Conservation (phyloP, 768 basidiomycete genomes). For the Ephemerocybe angulata region DNA sequence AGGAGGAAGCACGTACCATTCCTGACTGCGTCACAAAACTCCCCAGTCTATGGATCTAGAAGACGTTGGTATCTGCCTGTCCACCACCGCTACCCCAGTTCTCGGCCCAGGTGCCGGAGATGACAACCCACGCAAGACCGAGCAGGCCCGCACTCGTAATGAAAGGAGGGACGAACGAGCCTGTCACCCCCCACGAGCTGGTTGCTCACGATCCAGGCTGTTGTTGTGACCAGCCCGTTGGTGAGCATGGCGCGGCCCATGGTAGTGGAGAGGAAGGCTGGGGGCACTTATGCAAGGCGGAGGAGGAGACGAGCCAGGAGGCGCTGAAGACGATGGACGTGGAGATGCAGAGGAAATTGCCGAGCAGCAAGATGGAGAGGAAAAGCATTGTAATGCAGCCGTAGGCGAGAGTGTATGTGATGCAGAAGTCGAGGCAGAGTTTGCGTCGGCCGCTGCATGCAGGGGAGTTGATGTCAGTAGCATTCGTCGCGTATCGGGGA, state of each 20-base stretch:
- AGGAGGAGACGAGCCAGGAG: constrained; percentile 71
- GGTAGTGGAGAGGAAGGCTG: constrained; percentile 59
- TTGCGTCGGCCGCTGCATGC: constrained; percentile 58
- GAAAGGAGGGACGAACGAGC: constrained; percentile 61
- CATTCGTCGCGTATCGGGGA: not conserved
- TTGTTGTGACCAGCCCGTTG: constrained; percentile 69
- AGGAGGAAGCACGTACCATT: constrained; percentile 33
- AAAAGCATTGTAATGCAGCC: constrained; percentile 52
- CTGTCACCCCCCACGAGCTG: constrained; percentile 51
- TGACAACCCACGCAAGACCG: constrained; percentile 51
- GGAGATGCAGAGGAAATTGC: constrained; percentile 64
- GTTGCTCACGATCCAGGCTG: constrained; percentile 67
- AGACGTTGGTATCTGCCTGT: constrained; percentile 31
- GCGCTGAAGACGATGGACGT: constrained; percentile 74
- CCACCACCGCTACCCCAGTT: constrained; percentile 57
- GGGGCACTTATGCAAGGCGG: constrained; percentile 47
- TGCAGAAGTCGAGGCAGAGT: constrained; percentile 68
- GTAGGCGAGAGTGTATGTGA: constrained; percentile 61
- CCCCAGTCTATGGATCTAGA: constrained; percentile 52
- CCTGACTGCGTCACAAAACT: constrained; percentile 57
- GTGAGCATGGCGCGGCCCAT: constrained; percentile 71
- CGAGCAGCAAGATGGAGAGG: constrained; percentile 58
- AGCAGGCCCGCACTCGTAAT: constrained; percentile 58
- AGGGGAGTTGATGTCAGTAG: not conserved
- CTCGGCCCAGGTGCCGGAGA: constrained; percentile 59